These are phyloP conservation scores for Plasmodium blacklocki DNA, from an alignment of 169 alveolate species.

Conservation along the genomic window DNA sequence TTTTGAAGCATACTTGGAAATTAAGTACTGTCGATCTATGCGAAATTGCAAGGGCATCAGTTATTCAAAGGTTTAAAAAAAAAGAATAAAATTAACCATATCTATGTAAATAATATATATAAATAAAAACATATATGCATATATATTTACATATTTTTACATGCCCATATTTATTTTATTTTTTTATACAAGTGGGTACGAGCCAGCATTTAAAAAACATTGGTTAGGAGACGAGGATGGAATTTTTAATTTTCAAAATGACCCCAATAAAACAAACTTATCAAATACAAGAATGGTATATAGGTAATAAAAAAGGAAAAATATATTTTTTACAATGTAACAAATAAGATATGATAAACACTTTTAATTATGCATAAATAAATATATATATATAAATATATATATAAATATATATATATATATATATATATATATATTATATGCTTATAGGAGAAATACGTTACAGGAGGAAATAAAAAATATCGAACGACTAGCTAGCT, in stretches of 20 bases:
- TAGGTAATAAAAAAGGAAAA: conserved; percentile 15
- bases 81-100: neutral
- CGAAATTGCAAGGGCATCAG: conserved; percentile 94
- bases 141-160: no score
- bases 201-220: conserved; percentile 81
- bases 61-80: conserved; percentile 84
- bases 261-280: conserved; percentile 62
- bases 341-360: neutral
- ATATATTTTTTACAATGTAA: no score
- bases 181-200: conserved; percentile 76
- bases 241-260: conserved; percentile 20
- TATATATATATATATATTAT: conserved; percentile 5
- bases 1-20: conserved; percentile 88
- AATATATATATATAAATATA: neutral
- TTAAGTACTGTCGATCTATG: conserved; percentile 90
- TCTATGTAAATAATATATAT: neutral
- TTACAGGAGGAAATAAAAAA: conserved; percentile 40
- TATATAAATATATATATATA: neutral
- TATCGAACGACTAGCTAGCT: conserved; percentile 30
- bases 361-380: neutral
- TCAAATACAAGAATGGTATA: conserved; percentile 53
- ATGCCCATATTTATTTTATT: neutral
- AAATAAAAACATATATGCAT: no score
- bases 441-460: conserved; percentile 29
- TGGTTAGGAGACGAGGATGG: conserved; percentile 78